Conservation (phyloP, 1,139 yeast genomes). For the Yamadazyma buinensis region DNA sequence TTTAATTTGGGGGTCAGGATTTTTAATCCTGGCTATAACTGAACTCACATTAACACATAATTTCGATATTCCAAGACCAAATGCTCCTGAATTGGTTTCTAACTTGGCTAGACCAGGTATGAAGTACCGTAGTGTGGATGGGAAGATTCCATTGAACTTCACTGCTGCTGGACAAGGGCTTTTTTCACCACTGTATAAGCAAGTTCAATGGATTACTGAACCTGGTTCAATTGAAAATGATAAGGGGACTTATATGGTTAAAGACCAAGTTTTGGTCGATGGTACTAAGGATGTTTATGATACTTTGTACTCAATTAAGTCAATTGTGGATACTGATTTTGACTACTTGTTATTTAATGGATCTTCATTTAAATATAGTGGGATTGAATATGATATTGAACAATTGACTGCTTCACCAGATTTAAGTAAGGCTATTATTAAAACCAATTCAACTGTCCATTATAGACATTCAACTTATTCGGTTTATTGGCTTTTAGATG, state of each 20-base stretch:
- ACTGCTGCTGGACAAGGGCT: conserved; percentile 43
- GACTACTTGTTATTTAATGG: conserved; percentile 48
- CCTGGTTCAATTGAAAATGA: conserved; percentile 43
- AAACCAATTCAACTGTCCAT: conserved; percentile 48
- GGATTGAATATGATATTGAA: conserved; percentile 44
- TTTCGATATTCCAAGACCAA: background rate
- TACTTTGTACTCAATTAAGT: conserved; percentile 39
- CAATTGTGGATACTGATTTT: conserved; percentile 47
- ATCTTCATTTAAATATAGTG: conserved; percentile 38
- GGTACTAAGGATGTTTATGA: conserved; percentile 16
- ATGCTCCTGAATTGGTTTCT: conserved; percentile 1
- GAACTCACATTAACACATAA: background rate
- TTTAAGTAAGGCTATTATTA: conserved; percentile 51
- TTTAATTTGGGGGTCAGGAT: conserved; percentile 38
- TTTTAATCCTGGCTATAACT: conserved; percentile 19
- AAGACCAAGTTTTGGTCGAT: conserved; percentile 14
- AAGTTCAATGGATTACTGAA: conserved; percentile 66
- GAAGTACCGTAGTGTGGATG: conserved; percentile 11
- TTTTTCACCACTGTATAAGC: conserved; percentile 45
- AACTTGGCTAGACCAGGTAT: conserved; percentile 10
- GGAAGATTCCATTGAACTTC: conserved; percentile 28
- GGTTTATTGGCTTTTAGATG: conserved; percentile 53
- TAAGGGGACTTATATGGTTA: conserved; percentile 53
- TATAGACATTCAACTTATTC: conserved; percentile 80
- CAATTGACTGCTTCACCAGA: conserved; percentile 62